These are phyloP conservation scores for Pseudotsuga menziesii DNA, from an alignment of 75 land plant species.

Conservation along the genomic window DNA sequence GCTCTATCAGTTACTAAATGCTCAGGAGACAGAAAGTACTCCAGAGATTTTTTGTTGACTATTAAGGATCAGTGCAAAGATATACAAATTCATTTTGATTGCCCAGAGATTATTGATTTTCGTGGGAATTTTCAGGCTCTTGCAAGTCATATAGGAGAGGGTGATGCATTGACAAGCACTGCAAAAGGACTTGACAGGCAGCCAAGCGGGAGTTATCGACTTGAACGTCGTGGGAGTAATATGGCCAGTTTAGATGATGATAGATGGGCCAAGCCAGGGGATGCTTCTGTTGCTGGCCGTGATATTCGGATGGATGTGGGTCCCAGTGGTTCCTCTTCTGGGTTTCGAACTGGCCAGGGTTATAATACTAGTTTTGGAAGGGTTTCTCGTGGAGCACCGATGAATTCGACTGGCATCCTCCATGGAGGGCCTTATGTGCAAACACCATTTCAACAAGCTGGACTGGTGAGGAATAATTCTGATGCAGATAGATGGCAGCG, in stretches of 20 bases:
- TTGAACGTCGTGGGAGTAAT: slow-evolving; percentile 49
- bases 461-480: slow-evolving; percentile 36
- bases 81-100: slow-evolving; percentile 63
- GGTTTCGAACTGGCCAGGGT: slow-evolving; percentile 64
- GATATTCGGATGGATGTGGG: slow-evolving; percentile 36
- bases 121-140: slow-evolving; percentile 23
- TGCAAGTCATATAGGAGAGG: slow-evolving; percentile 20
- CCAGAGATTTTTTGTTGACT: slow-evolving; percentile 87
- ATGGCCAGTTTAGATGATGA: slow-evolving; percentile 41
- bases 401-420: neutral
- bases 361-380: slow-evolving; percentile 47
- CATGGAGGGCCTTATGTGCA: slow-evolving; percentile 15
- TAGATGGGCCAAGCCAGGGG: slow-evolving; percentile 57
- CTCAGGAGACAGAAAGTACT: slow-evolving; percentile 51
- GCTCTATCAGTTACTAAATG: neutral
- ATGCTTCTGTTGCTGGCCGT: slow-evolving; percentile 18
- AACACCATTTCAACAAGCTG: slow-evolving; percentile 35
- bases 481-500: slow-evolving; percentile 95
- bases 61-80: slow-evolving; percentile 47
- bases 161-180: slow-evolving; percentile 41
- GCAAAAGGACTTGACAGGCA: slow-evolving; percentile 48
- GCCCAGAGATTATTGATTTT: slow-evolving; percentile 49
- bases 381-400: slow-evolving; percentile 31
- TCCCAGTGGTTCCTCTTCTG: slow-evolving; percentile 24
- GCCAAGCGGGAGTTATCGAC: slow-evolving; percentile 36